Conservation (phyloP, 2,329 filamentous ascomycete genomes). For the Ilyonectria sp. region DNA sequence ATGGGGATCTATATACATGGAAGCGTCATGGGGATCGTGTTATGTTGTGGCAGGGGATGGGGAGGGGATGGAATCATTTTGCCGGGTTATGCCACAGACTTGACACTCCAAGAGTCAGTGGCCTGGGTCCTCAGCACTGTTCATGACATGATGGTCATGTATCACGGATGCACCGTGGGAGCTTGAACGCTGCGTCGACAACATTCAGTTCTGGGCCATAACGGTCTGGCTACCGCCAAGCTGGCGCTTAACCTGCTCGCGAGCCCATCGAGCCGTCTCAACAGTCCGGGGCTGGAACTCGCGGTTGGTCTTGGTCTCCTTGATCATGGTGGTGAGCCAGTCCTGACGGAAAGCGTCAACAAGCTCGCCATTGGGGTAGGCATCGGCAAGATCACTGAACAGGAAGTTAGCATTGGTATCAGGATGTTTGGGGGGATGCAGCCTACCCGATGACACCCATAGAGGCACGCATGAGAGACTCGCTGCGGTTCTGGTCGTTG, state of each 20-base stretch:
- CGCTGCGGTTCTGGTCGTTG: constrained; percentile 88
- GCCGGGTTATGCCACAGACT: constrained; percentile 12
- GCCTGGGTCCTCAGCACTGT: constrained; percentile 12
- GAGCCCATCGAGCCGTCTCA: constrained; percentile 96
- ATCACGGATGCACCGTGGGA: not conserved
- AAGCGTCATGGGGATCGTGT: constrained; percentile 56
- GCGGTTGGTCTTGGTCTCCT: constrained; percentile 90
- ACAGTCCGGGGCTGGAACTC: constrained; percentile 89
- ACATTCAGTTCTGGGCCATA: constrained; percentile 65
- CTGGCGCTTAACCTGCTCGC: constrained; percentile 97
- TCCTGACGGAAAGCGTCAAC: constrained; percentile 88
- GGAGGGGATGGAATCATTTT: constrained; percentile 24
- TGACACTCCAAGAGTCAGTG: not conserved
- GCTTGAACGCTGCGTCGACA: not conserved
- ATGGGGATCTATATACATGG: constrained; percentile 57
- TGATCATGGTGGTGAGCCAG: constrained; percentile 91
- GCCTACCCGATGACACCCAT: constrained; percentile 98
- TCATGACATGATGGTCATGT: constrained; percentile 4
- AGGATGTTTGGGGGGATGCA: not conserved
- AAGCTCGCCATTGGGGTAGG: constrained; percentile 92
- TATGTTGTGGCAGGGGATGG: constrained; percentile 50
- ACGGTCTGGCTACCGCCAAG: constrained; percentile 67
- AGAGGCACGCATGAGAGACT: constrained; percentile 90
- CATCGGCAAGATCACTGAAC: constrained; percentile 88
- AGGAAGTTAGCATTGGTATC: constrained; percentile 30